Evolutionary conservation across 169 alveolate genomes (phyloP), one percentile per base, ranked within the genome.

Genomic region (Plasmodium ovale): DNA sequence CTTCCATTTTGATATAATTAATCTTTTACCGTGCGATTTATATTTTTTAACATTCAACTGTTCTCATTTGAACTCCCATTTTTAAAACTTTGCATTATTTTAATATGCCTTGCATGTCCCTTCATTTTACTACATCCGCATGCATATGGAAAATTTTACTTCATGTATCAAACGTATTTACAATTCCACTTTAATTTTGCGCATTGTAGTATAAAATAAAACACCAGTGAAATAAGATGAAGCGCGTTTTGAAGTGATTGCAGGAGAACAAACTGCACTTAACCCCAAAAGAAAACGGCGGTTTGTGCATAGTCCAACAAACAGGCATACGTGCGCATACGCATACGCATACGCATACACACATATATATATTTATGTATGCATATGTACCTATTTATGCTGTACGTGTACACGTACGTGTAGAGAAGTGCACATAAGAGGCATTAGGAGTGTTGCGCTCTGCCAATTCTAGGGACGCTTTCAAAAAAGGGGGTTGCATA

Each of bases 11-110:
- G 84, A 16, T 4, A 21, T 70, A 70, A 70, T 70, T 70, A 70
- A 70, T 70, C 62, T 70, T 35, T 49, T 69, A 47, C 47, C 49
- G 42, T 49, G 42, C 42, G n/a, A 25, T 33, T 33, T 70, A 70
- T 25, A 33, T 35, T 25, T 70, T 70, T 35, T 35, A 51, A 56
- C 12, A n/a, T 33, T 5, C 14, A 44, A n/a, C 19, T 47, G 10
- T 31, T 35, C 4, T n/a, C 23, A 33, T 44, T 49, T n/a, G n/a
- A n/a, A n/a, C n/a, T n/a, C 33, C 9, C 19, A 25, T 70, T 59
- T 59, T 70, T 70, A 54, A 54, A 14, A 54, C 21, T 54, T 54
- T 54, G 21, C 10, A 54, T 54, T 10, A 3, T 0, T 6, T 53
- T 53, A 53, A 53, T n/a, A 21, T n/a, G 7, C 21, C 21, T 10